Evolutionary conservation across 805 yeast genomes (phyloP).

Genomic region (Candida ortonii): DNA sequence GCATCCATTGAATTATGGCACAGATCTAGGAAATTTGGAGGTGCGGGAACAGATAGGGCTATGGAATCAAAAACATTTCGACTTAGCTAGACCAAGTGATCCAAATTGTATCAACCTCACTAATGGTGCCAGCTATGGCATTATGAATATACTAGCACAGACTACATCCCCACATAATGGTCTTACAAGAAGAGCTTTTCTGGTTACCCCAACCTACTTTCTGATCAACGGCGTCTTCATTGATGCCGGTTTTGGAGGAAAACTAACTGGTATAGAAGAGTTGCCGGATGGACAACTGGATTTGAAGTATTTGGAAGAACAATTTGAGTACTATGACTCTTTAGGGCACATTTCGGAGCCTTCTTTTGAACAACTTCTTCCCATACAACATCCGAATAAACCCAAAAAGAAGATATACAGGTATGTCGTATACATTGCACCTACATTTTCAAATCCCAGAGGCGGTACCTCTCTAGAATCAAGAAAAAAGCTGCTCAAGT

Average conservation of each 20-base stretch:
- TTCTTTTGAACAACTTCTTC: conserved; percentile 23
- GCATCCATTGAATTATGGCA: conserved; percentile 78
- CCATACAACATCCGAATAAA: conserved; percentile 39
- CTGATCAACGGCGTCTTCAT: conserved; percentile 69
- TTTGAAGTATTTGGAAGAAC: conserved; percentile 45
- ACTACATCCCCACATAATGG: conserved; percentile 58
- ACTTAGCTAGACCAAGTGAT: conserved; percentile 29
- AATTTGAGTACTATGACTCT: conserved; percentile 42
- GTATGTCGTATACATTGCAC: conserved; percentile 72
- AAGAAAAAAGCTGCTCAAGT: conserved; percentile 48
- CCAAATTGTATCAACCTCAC: conserved; percentile 64
- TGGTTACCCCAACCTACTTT: conserved; percentile 79
- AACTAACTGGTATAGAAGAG: conserved; percentile 66
- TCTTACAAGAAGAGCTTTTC: conserved; percentile 67
- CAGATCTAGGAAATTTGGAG: conserved; percentile 68
- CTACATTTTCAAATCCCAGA: conserved; percentile 79
- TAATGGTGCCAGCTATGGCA: conserved; percentile 81
- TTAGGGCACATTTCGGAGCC: conserved; percentile 22
- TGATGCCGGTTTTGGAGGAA: conserved; percentile 75
- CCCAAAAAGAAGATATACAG: conserved; percentile 52
- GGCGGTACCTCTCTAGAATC: conserved; percentile 57
- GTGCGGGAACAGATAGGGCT: conserved; percentile 55
- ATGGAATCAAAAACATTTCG: conserved; percentile 48
- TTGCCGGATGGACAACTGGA: conserved; percentile 46
- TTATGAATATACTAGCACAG: conserved; percentile 62